A percentile compares a stretch with the other conserved stretches of the same genome.
Evolutionary conservation across 352 stramenopile genomes (phyloP).

Genomic region (Phytophthora melonis): DNA sequence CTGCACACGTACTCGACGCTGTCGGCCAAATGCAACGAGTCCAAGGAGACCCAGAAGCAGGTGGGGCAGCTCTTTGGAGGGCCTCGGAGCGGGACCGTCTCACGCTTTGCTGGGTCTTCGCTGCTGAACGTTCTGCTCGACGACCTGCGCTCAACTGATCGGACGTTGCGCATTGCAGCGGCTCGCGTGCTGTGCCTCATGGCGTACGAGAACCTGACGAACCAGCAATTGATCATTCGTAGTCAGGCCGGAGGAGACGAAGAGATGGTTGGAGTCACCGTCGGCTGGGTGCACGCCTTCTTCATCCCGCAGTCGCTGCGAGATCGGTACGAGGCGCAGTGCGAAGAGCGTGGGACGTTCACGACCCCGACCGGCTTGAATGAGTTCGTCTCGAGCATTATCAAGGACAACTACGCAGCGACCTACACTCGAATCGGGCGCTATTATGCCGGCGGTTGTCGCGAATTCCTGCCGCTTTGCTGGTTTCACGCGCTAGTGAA

Average conservation of each 20-base stretch:
- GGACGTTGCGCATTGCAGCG: conserved; percentile 53
- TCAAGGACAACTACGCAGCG: conserved; percentile 48
- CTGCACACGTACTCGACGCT: conserved; percentile 49
- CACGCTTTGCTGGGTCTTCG: not conserved
- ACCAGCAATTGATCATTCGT: conserved; percentile 35
- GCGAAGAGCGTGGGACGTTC: conserved; percentile 16
- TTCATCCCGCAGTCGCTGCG: conserved; percentile 45
- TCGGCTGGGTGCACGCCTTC: conserved; percentile 72
- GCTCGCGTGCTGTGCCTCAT: conserved; percentile 61
- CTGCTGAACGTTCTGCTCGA: conserved; percentile 33
- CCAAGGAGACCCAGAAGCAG: conserved; percentile 50
- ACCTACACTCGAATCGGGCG: conserved; percentile 51
- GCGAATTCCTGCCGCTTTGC: conserved; percentile 56
- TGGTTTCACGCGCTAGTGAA: conserved; percentile 41
- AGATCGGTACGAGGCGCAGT: conserved; percentile 32
- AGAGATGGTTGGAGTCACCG: conserved; percentile 41
- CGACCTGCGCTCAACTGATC: conserved; percentile 51
- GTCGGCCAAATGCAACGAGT: conserved; percentile 41
- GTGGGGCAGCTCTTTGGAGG: conserved; percentile 55
- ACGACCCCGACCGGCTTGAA: conserved; percentile 18
- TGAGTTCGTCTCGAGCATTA: conserved; percentile 42
- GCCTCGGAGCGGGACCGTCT: conserved; percentile 3
- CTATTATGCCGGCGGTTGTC: conserved; percentile 61
- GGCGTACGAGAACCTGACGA: conserved; percentile 57
- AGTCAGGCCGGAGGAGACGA: conserved; percentile 16